Base-by-base conservation (phyloP, 2,329 filamentous ascomycete genomes). In the Exophiala mesophila region DNA sequence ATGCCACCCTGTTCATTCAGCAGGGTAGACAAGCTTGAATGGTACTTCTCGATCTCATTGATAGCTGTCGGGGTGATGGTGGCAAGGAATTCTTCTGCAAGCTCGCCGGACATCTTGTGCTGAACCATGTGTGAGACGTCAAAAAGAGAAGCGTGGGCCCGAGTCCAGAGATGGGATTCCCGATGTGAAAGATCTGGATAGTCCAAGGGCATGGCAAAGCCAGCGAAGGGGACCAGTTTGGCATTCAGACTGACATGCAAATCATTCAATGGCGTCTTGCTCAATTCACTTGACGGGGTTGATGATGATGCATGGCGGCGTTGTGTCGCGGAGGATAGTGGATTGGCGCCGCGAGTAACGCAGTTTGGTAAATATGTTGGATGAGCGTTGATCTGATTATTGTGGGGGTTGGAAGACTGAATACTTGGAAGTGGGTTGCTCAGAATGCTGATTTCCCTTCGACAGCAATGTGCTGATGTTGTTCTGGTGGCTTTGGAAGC, bases 121-220 rank as follows among this genome's bases (percentile, higher is more conserved):
- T 95, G 89, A 40, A 82, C 77, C 90, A 97, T 97, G 70, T 97
- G 92, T 63, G 84, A 84, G 41, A 97, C 92, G 65, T 98, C 92
- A 61, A 98, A 98, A 52, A 98, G 70, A 52, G 88, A 95, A 44
- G 87, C 85, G 65, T 89, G 85, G 56, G 80, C 76, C 41, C 92
- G 81, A 12, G 92, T 97, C 76, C 90, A 96, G 57, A 81, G 76
- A 71, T 97, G 92, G 39, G 88, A 94, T 48, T 88, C 85, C 54
- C 78, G 75, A 51, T 96, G 83, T 55, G 83, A 82, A 53, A 85
- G 74, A 53, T 81, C 77, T 23, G 74, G 67, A 70, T 97, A 98
- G 65, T 92, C 85, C 32, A 98, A 81, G 5, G 92, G 92, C 88
- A 98, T 96, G 56, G 78, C 74, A 70, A 83, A 95, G 54, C 88